Evolutionary conservation across 768 basidiomycete species (phyloP), one percentile per base, ranked within the genome.

Genomic region (Russula brevipes): DNA sequence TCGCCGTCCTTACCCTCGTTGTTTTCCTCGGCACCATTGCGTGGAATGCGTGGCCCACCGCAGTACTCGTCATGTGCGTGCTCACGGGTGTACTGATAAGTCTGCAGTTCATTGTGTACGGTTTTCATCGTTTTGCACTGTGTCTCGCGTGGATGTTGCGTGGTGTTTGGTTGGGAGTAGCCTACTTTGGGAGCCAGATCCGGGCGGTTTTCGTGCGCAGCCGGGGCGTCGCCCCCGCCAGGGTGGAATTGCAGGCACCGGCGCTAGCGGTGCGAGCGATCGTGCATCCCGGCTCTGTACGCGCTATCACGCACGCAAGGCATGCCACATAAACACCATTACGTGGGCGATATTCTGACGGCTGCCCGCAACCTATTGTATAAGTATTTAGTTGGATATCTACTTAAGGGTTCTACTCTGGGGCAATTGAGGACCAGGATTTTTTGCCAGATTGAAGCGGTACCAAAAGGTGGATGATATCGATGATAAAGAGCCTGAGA

Each of bases 1-100:
- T 77, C 36, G 82, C 86, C 11, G 77, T 82, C 0, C 49, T 81
- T n/a, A 76, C 84, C 1, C 77, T 90, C 8, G 83, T 85, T 77
- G 66, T 70, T 1, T 89, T 88, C 73, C 72, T 89, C 31, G 75
- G 80, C 8, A 71, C 82, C 31, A 82, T 88, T 7, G 85, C 87
- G 3, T 89, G 81, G 74, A 74, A 75, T 0, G 82, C 82, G 2
- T 88, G 85, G 83, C 86, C 88, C 0, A 71, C 73, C 16, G 87
- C 84, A 0, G 85, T 87, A 31, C 70, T 87, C 12, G 74, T 83
- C 8, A 77, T 84, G 61, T 87, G 79, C 50, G 84, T 82, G 66
- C 35, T 80, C 1, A 77, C 86, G 1, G 88, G 88, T 0, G 38
- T 85, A 0, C 69, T 87, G 10, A 74, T 89, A 75, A 80, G 78